Base-by-base conservation (phyloP, 192 early-diverging fungal genomes). In the Entomortierella parvispora region DNA sequence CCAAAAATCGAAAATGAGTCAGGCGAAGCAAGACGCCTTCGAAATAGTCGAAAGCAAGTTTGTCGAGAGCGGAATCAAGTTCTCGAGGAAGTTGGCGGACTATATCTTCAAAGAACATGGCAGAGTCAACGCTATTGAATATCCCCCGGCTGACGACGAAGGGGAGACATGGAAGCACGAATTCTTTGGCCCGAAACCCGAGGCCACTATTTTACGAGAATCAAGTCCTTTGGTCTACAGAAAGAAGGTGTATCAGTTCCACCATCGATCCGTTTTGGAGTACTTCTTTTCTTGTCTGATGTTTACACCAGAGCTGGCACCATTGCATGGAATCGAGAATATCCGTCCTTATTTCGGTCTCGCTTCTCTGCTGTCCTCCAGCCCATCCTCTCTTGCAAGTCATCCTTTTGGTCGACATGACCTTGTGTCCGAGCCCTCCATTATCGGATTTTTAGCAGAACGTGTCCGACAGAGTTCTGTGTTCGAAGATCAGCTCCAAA, bases 251-350 rank as follows among this genome's bases (percentile, higher is more conserved):
- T 50, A 62, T 25, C 47, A 26, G 23, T 62, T 62, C 47, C 47
- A 49, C 28, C 59, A 62, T 34, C 44, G 31, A 22, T 62, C 59
- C 2, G 2, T 62, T 2, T n/a, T 62, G 17, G 59, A 62, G 12
- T 49, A 62, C 20, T 62, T 62, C 5, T 62, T 5, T 22, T 47
- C 59, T 7, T 31, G 55, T 34, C 10, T 42, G 34, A 40, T 20
- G 17, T 20, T 20, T 31, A 57, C 5, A 12, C 5, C 5, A 12
- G 37, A 40, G 37, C 37, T 9, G 37, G 37, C 37, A 40, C 5
- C 12, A 40, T 9, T 40, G 37, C 37, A 40, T 9, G 37, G 12
- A 5, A 5, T 40, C 37, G 37, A 40, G 12, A 12, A 40, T 40
- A 40, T 40, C 37, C 12, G n/a, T n/a, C n/a, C n/a, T n/a, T n/a